Evolutionary conservation across 495 filamentous ascomycete species (phyloP).

Genomic region (Hypoxylon cercidicola): DNA sequence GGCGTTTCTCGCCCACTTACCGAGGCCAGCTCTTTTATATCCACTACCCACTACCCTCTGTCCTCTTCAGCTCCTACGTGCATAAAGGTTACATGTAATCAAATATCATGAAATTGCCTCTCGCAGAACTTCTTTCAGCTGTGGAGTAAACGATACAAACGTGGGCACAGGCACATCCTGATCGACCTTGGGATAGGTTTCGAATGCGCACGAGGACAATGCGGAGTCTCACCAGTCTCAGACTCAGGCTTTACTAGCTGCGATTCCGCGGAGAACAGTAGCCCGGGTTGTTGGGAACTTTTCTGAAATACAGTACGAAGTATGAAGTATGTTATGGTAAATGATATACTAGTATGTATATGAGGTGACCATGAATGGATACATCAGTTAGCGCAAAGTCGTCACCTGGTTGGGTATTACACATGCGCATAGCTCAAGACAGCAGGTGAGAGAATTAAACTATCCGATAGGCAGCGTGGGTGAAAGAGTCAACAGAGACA

Average conservation of each 20-base stretch:
- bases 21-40: constrained; percentile 1
- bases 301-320: not conserved
- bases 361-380: not conserved
- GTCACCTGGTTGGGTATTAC: constrained; percentile 11
- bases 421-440: constrained; percentile 19
- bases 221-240: constrained; percentile 38
- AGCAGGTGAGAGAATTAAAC: constrained; percentile 29
- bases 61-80: constrained; percentile 1
- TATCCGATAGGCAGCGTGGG: constrained; percentile 10
- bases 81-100: not conserved
- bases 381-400: not conserved
- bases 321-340: not conserved
- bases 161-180: constrained; percentile 31
- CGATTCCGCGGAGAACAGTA: constrained; percentile 14
- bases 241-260: constrained; percentile 14
- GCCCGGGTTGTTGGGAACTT: not conserved
- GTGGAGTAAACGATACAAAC: constrained; percentile 31
- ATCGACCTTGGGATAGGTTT: constrained; percentile 38
- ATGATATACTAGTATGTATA: too few relatives aligned
- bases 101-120: constrained; percentile 26
- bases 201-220: constrained; percentile 39
- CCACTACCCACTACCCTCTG: too few relatives aligned
- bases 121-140: constrained; percentile 26
- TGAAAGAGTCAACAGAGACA: not conserved
- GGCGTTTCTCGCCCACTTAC: constrained; percentile 26